phyloP scores from a whole-genome alignment of 2,329 filamentous ascomycete genomes.

The Cryphonectria radicalis region DNA sequence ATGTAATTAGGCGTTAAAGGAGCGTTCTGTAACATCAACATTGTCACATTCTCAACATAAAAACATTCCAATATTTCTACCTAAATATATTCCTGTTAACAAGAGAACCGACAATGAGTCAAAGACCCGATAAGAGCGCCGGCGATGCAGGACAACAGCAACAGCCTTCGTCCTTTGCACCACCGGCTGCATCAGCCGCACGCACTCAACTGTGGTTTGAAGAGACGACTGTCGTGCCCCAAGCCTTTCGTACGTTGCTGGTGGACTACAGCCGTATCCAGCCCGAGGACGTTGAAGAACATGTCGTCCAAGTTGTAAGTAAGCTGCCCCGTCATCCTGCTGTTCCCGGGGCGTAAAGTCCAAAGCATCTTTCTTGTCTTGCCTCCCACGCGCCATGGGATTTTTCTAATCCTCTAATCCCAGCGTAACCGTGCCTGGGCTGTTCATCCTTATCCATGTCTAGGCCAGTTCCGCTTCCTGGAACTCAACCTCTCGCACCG shows the following conservation, averaged over 20 bases:
- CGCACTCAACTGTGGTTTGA: constrained; percentile 24
- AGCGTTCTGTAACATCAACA: background rate
- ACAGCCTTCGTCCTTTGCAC: background rate
- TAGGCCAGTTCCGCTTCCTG: constrained; percentile 48
- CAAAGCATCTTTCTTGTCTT: background rate
- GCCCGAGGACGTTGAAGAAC: constrained; percentile 20
- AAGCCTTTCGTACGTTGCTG: constrained; percentile 16
- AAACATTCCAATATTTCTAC: background rate
- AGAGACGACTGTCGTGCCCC: constrained; percentile 17
- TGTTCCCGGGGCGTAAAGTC: background rate
- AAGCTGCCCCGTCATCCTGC: background rate
- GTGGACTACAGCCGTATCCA: constrained; percentile 21
- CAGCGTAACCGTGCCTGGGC: constrained; percentile 34
- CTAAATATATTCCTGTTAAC: background rate
- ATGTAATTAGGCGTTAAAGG: background rate
- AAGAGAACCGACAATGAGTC: background rate
- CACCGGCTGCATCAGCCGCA: constrained; percentile 8
- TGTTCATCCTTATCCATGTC: constrained; percentile 46
- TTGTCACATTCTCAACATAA: background rate
- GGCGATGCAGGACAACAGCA: background rate
- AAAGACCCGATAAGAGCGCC: background rate
- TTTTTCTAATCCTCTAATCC: background rate
- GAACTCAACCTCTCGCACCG: constrained; percentile 42
- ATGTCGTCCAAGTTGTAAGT: constrained; percentile 24
- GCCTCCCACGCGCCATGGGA: background rate